Base-by-base conservation (phyloP, 441 rosid genomes). In the Eugenia klotzschiana region DNA sequence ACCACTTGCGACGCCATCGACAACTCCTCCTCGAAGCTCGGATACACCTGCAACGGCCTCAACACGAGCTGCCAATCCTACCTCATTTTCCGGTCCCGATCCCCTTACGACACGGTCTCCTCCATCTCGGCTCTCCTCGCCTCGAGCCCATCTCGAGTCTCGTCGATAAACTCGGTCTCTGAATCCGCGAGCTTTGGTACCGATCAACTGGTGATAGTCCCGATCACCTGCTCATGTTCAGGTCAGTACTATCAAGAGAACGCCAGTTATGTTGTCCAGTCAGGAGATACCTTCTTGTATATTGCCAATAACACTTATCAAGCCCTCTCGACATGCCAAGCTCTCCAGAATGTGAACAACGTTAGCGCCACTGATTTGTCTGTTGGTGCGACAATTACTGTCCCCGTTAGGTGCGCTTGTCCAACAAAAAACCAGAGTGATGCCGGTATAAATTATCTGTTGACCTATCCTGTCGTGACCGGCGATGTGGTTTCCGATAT, bases 401-500 rank as follows among this genome's bases (percentile, higher is more conserved):
- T 92, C 87, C 96, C 98, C 0, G 82, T 93, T 40, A 90, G 97
- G 88, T 96, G 98, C 85, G 98, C 96, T 84, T 96, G 97, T 87
- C 96, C 96, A 16, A 92, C 94, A 9, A 93, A 87, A 86, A 92
- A 91, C 82, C 98, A 94, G 73, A 89, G 83, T 23, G 86, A 83
- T 85, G 82, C 29, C 13, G 92, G 93, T 16, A 83, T 91, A 7
- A 89, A 86, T 11, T 94, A 89, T 88, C 87, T 94, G 1, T 77
- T 93, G 83, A 94, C 92, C 84, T 96, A 94, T 53, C 10, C 86
- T 8, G 80, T 90, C 5, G 89, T 83, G 41, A 5, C n/a, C n/a
- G 89, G 84, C 15, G 94, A 96, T 73, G 1, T 2, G 0, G 86
- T 91, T 27, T 29, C 80, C 2, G 11, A 18, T 1, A 81, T 91